Base-by-base conservation (phyloP, 2,329 filamentous ascomycete genomes). In the Spiromastix sp. region DNA sequence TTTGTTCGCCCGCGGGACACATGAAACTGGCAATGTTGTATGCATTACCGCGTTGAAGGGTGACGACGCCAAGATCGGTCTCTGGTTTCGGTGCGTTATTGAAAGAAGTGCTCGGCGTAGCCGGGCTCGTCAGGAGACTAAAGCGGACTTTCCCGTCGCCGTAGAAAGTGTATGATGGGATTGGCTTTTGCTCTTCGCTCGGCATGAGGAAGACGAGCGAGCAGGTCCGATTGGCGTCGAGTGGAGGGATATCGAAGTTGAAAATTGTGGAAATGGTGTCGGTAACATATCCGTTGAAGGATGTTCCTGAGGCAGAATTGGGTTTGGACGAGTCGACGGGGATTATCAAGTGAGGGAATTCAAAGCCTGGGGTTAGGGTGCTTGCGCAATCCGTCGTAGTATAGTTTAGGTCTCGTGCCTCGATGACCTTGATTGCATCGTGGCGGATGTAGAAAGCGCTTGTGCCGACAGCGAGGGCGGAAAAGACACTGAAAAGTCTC, bases 201-300 rank as follows among this genome's bases (percentile, higher is more conserved):
- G 79, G 79, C 57, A 81, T 72, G 29, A 80, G 62, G 69, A 83
- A 83, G 38, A 77, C 61, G 6, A 82, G 61, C 37, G 66, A 70
- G 61, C 79, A 84, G 5, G 60, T 72, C 57, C 74, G 72, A 45
- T 71, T 73, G 6, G 61, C 46, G 46, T 74, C 67, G 4, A 58
- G 55, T 3, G 55, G 42, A 1, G 71, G 72, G 28, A 83, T 71
- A 49, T 80, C 75, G 57, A 83, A 83, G 62, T 80, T 80, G 69
- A 79, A 82, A 49, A 81, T 70, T 9, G 71, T 70, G 7, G 70
- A 71, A 32, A 71, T 55, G 13, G 56, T 61, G 12, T 63, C 55
- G 9, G 69, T 71, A 24, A 79, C 61, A 8, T 67, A 66, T 35
- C 74, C 77, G 43, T 71, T 69, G 57, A 63, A 70, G 1, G 64